Evolutionary conservation across 2,329 filamentous ascomycete species (phyloP), one percentile per base, ranked within the genome.

Genomic region (Aspergillus sp.): DNA sequence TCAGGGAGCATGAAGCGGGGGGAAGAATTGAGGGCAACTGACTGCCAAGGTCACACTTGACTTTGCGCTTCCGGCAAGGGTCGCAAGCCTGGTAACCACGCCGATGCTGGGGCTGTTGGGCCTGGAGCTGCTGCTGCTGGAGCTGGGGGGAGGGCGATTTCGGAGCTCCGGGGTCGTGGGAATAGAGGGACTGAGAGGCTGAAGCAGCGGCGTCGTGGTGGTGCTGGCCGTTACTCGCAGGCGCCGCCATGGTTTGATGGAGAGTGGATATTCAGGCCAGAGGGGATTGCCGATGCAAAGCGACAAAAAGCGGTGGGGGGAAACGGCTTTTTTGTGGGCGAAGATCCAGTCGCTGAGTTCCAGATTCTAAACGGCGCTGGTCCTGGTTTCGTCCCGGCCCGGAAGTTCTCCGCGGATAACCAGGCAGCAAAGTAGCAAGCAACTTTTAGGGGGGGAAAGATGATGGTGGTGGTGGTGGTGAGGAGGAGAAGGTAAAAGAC

Each of bases 1-100:
- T 13, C 25, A 28, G 25, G 6, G 23, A 8, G 2, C 25, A 2
- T 36, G 43, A 36, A 53, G 55, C 32, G 43, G 30, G 60, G 55
- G 48, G 12, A 36, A 36, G 32, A 13, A 39, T 15, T 41, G 49
- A 19, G 54, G 61, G 55, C 25, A 28, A 65, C 77, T 58, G 74
- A 80, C 79, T 80, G 65, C 79, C 79, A 57, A 81, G 67, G 66
- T 81, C 79, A 63, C 79, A 81, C 66, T 81, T 81, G 62, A 81
- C 79, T 66, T 81, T 81, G 63, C 79, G 78, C 65, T 80, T 79
- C 59, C 79, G 78, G 67, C 79, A 81, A 30, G 78, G 76, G 69
- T 81, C 79, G 70, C 79, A 81, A 47, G 79, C 79, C 72, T 81
- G 79, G 61, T 81, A 81, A 60, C 78, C 78, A 57, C 79, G 78